Percentiles rank a stretch among this genome's conserved stretches.
Evolutionary conservation across 345 rosid genomes (phyloP).

Genomic region (Pugionium dolabratum): DNA sequence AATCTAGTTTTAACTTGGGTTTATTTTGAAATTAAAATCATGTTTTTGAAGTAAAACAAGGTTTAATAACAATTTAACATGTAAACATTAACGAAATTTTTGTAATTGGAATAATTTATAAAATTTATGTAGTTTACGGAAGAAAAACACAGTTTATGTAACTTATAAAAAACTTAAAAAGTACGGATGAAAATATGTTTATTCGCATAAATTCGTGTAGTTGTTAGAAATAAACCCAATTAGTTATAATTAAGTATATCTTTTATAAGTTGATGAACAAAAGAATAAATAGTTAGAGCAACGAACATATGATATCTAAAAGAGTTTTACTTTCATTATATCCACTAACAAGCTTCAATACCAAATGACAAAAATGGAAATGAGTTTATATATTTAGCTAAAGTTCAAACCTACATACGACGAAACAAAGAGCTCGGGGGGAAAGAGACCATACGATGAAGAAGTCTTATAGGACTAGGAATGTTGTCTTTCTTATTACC

Average conservation of each 20-base stretch:
- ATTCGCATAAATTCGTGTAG: no score
- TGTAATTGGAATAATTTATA: no score
- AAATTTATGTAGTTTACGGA: no score
- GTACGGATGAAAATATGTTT: no score
- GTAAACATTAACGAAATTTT: no score
- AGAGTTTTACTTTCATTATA: background rate
- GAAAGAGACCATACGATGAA: slow-evolving; percentile 29
- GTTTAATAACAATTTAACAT: no score
- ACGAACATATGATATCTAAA: slow-evolving; percentile 12
- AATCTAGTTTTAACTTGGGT: no score
- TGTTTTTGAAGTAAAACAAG: no score
- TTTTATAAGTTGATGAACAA: background rate
- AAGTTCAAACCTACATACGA: background rate
- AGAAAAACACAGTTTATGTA: no score
- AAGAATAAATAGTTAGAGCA: background rate
- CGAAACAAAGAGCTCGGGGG: slow-evolving; percentile 3
- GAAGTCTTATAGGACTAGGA: background rate
- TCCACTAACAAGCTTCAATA: slow-evolving; percentile 20
- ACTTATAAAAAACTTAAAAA: no score
- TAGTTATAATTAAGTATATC: background rate
- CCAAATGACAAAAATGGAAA: slow-evolving; percentile 3
- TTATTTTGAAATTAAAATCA: no score
- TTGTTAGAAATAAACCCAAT: no score
- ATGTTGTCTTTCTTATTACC: background rate
- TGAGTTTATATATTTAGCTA: background rate